These are phyloP conservation scores for Pythium phragmiticola DNA, from an alignment of 352 stramenopile species.

Conservation along the genomic window DNA sequence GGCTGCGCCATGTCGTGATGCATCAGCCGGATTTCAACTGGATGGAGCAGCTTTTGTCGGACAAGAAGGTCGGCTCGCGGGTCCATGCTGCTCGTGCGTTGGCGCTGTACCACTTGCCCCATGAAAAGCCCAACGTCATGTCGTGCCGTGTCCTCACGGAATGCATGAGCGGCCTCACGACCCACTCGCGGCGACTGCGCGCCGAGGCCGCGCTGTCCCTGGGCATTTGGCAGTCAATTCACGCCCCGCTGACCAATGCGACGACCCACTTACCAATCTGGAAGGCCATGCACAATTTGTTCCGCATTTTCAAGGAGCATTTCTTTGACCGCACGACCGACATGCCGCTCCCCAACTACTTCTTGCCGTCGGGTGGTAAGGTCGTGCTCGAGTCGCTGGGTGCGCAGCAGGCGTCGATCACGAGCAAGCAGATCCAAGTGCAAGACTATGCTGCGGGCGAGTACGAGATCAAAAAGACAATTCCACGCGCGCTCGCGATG, in stretches of 20 bases:
- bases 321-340: slow-evolving; percentile 81
- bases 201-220: slow-evolving; percentile 75
- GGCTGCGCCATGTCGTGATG: slow-evolving; percentile 83
- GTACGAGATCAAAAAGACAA: slow-evolving; percentile 88
- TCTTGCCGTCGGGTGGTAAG: slow-evolving; percentile 79
- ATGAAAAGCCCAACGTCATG: slow-evolving; percentile 88
- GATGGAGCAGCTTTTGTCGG: slow-evolving; percentile 84
- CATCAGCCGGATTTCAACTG: slow-evolving; percentile 88
- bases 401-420: slow-evolving; percentile 78
- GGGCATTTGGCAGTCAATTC: slow-evolving; percentile 84
- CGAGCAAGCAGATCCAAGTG: slow-evolving; percentile 83
- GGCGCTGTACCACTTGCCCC: slow-evolving; percentile 71
- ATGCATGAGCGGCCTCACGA: slow-evolving; percentile 84
- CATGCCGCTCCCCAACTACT: slow-evolving; percentile 88
- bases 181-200: slow-evolving; percentile 70
- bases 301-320: slow-evolving; percentile 89
- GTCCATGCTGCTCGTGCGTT: slow-evolving; percentile 76
- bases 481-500: slow-evolving; percentile 73
- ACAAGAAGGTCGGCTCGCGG: slow-evolving; percentile 82
- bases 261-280: slow-evolving; percentile 81
- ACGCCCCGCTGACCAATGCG: slow-evolving; percentile 76
- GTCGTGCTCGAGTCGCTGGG: slow-evolving; percentile 76
- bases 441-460: slow-evolving; percentile 83
- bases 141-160: slow-evolving; percentile 81
- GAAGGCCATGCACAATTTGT: slow-evolving; percentile 86